Evolutionary conservation across 202 grass and related monocot genomes (phyloP).

Genomic region (Cymbopogon flexuosus): DNA sequence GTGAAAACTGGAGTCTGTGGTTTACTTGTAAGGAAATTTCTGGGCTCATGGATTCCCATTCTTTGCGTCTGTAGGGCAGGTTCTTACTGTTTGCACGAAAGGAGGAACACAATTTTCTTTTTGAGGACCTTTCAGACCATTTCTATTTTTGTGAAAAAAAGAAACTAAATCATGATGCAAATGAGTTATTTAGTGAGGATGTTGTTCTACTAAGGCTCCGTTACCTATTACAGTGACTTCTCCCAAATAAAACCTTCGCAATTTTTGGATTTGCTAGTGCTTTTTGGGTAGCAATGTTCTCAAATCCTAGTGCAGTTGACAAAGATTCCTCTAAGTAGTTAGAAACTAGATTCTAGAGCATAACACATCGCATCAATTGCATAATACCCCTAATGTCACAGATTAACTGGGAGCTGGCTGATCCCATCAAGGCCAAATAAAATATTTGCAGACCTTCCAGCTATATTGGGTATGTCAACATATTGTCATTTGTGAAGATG

Average conservation of each 20-base stretch:
- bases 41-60: too few relatives aligned
- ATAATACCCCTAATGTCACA: background rate
- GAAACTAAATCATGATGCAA: background rate
- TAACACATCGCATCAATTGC: background rate
- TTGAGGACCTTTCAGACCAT: background rate
- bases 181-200: background rate
- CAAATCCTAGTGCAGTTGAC: background rate
- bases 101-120: background rate
- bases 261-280: background rate
- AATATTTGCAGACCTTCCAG: background rate
- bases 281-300: background rate
- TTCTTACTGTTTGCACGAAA: background rate
- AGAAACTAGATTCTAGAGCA: background rate
- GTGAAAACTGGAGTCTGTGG: background rate
- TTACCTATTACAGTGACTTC: background rate
- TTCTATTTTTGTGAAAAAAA: background rate
- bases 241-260: background rate
- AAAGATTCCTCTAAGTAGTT: background rate
- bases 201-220: background rate
- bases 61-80: background rate
- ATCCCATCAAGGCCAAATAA: background rate
- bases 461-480: background rate
- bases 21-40: background rate
- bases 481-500: background rate
- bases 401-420: constrained; percentile 1